Evolutionary conservation across 2,329 filamentous ascomycete genomes (phyloP).

Genomic region (Ilyonectria mors-panacis): DNA sequence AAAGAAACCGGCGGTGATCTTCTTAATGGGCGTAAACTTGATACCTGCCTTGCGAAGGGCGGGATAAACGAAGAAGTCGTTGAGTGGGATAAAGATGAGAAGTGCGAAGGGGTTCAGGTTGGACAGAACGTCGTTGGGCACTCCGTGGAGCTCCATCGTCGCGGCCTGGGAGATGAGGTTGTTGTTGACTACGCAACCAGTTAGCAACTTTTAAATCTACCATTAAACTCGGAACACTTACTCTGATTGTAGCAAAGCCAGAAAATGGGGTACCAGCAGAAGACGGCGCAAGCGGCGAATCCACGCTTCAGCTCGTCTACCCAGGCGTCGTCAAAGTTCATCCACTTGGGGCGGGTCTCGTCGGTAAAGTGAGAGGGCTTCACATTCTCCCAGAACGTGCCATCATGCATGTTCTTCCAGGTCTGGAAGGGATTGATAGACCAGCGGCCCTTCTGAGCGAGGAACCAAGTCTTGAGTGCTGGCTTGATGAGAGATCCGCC

Average conservation of each 20-base stretch:
- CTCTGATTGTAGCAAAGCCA: constrained; percentile 67
- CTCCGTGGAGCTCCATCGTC: constrained; percentile 75
- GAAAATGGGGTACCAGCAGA: constrained; percentile 76
- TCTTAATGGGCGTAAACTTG: constrained; percentile 81
- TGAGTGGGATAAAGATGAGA: constrained; percentile 81
- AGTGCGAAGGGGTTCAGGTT: constrained; percentile 83
- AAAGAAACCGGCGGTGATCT: constrained; percentile 79
- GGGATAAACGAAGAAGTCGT: constrained; percentile 79
- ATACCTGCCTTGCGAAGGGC: constrained; percentile 74
- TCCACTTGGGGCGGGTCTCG: constrained; percentile 73
- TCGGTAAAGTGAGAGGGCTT: constrained; percentile 76
- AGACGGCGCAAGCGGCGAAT: constrained; percentile 77
- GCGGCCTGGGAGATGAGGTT: constrained; percentile 75
- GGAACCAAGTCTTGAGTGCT: constrained; percentile 70
- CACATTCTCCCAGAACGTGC: constrained; percentile 75
- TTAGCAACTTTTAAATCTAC: constrained; percentile 30
- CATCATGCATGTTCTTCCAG: constrained; percentile 70
- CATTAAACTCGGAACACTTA: constrained; percentile 34
- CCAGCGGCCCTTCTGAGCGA: constrained; percentile 79
- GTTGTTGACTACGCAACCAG: constrained; percentile 62
- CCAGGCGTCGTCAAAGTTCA: constrained; percentile 86
- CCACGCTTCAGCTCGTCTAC: constrained; percentile 82
- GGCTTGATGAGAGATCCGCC: constrained; percentile 79
- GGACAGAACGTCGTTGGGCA: constrained; percentile 83
- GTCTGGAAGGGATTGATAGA: constrained; percentile 75